Base-by-base conservation (phyloP, 805 yeast genomes). In the Vanderwaltozyma polyspora region DNA sequence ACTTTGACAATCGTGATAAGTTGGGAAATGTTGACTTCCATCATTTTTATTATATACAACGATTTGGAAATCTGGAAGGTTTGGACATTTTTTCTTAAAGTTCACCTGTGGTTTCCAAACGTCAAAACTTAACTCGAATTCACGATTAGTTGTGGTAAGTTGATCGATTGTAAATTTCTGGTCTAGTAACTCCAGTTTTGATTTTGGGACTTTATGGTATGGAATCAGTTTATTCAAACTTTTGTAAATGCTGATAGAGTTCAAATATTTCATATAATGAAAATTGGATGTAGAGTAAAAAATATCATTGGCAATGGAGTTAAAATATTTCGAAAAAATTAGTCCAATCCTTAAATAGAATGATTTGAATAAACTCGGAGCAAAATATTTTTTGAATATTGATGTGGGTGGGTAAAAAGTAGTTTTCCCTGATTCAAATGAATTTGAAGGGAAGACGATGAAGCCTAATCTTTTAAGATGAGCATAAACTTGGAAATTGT, bases 21-120 rank as follows among this genome's bases (percentile, higher is more conserved):
- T 55, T 0, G 85, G 83, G 31, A 79, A 67, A 13, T 53, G 52
- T 17, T 49, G 42, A 3, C 32, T 30, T n/a, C 31, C 34, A 2
- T 55, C 52, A 9, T 60, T 61, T 3, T 71, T 65, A 38, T 74
- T 70, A 12, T 74, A 65, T 0, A 84, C 72, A 2, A 72, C 65
- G 1, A 89, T 57, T 45, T 78, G 84, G 51, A 72, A 87, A 52
- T 87, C 87, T 1, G 95, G 94, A 3, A 49, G 30, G 0, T 79
- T 75, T 1, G 94, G 93, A 16, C 51, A 46, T 23, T 73, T 75
- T 45, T 85, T 85, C 38, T 76, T 76, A 60, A 81, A 87, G 3
- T 63, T 57, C 0, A 81, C 67, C 2, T 67, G 62, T 2, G 97
- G 96, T 52, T 82, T 85, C 95, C 95, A 87, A 3, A 83, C 81